These are phyloP conservation scores for Ajuga reptans DNA, from an alignment of 305 asterid species.

Conservation along the genomic window DNA sequence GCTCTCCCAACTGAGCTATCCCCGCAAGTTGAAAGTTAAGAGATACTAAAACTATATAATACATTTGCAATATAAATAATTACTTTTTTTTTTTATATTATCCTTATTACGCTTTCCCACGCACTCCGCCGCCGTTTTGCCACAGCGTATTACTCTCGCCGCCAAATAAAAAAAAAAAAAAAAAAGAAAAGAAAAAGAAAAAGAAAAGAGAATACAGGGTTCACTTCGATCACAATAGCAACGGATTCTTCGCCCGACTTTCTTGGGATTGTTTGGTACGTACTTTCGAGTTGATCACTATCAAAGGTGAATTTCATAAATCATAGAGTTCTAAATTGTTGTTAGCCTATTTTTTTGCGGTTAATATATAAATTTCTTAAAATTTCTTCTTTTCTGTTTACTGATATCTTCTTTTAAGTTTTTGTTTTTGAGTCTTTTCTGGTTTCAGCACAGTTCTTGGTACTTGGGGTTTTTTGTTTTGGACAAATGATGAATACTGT, in stretches of 20 bases:
- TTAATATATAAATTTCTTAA: too few relatives aligned
- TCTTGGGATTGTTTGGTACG: neutral
- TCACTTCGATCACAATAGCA: neutral
- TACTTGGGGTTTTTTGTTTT: neutral
- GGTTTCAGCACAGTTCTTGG: neutral
- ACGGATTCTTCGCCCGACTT: neutral
- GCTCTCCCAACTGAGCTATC: constrained; percentile 98
- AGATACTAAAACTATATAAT: too few relatives aligned
- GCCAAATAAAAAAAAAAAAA: neutral
- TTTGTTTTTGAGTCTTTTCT: neutral
- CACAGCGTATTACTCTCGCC: too few relatives aligned
- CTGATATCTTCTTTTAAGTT: neutral
- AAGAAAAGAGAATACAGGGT: neutral
- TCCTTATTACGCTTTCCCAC: too few relatives aligned
- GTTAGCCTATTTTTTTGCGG: neutral
- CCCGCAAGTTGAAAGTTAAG: too few relatives aligned
- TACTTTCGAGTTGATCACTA: neutral
- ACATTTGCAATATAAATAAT: too few relatives aligned
- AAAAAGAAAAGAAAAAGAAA: neutral
- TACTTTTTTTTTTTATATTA: too few relatives aligned
- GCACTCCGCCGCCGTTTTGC: too few relatives aligned
- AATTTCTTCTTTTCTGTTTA: too few relatives aligned
- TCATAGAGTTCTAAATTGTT: neutral
- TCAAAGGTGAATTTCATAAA: neutral
- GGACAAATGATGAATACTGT: neutral